Evolutionary conservation across 495 filamentous ascomycete species (phyloP).

Genomic region (Tuber borchii): DNA sequence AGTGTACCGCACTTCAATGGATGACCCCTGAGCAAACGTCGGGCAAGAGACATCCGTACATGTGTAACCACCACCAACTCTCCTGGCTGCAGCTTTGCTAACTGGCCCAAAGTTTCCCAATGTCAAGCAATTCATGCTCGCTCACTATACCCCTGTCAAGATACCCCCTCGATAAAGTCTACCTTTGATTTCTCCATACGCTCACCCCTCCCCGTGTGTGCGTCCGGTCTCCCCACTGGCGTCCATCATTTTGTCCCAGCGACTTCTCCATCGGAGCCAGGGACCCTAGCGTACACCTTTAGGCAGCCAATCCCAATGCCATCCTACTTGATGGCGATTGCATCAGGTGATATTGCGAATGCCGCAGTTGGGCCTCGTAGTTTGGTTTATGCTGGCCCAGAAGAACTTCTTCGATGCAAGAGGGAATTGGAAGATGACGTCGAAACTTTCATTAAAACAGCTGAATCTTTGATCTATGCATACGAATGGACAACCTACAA

Average conservation of each 20-base stretch:
- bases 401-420: conserved; percentile 73
- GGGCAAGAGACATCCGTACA: conserved; percentile 88
- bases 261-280: conserved; percentile 40
- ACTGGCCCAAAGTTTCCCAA: conserved; percentile 60
- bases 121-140: conserved; percentile 93
- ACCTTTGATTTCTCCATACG: conserved; percentile 81
- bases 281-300: conserved; percentile 67
- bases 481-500: conserved; percentile 96
- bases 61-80: conserved; percentile 53
- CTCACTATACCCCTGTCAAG: conserved; percentile 91
- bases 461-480: conserved; percentile 52
- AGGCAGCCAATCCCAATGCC: conserved; percentile 86
- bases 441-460: conserved; percentile 80
- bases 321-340: conserved; percentile 85
- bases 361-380: conserved; percentile 81
- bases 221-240: conserved; percentile 69
- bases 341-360: conserved; percentile 78
- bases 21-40: conserved; percentile 82
- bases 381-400: conserved; percentile 74
- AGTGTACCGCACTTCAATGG: conserved; percentile 92
- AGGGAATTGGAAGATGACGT: conserved; percentile 86
- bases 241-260: conserved; percentile 41
- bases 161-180: conserved; percentile 90
- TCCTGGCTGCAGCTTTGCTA: not conserved
- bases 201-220: conserved; percentile 79